Evolutionary conservation across 2,329 filamentous ascomycete genomes (phyloP), one percentile per base, ranked within the genome.

Genomic region (Pleoardoris graminearum): DNA sequence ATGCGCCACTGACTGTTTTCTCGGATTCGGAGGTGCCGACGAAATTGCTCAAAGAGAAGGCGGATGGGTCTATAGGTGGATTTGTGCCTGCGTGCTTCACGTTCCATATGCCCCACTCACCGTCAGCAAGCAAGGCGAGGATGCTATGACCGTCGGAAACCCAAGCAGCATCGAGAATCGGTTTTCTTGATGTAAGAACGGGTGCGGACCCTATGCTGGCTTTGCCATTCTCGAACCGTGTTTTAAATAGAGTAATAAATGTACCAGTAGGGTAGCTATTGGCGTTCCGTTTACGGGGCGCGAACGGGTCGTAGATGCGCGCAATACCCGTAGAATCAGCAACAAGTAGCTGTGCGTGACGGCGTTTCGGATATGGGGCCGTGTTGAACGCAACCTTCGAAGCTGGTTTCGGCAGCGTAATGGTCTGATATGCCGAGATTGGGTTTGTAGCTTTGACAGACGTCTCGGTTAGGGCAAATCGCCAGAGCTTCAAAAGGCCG

Each of bases 281-380:
- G 47, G 56, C 32, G 23, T 53, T 61, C 30, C 62, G 66, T 36
- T 62, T 69, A 39, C 55, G 62, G 27, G 61, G 64, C 14, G 78
- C 73, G 27, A 83, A 77, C 22, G 79, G 80, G 48, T 84, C 80
- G 61, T 83, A 84, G 12, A 86, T 74, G 48, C 83, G 82, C 23
- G 83, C 80, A 36, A 75, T 77, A 5, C 84, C 83, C n/a, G 74
- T 76, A 1, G 76, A 66, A 50, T 85, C 82, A 1, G 79, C 75
- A 6, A 86, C 72, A 7, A 87, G 74, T 10, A 86, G 66, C 38
- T 80, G 78, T 0, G 80, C 78, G 65, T 84, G 81, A 11, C 80
- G 77, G 22, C 72, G 67, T 21, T 79, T 79, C 4, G 82, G 80
- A 58, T 79, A 80, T 33, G 76, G 67, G 6, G 79, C 78, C 12